Base-by-base conservation (phyloP, 352 stramenopile genomes). In the Phytophthora pisi region DNA sequence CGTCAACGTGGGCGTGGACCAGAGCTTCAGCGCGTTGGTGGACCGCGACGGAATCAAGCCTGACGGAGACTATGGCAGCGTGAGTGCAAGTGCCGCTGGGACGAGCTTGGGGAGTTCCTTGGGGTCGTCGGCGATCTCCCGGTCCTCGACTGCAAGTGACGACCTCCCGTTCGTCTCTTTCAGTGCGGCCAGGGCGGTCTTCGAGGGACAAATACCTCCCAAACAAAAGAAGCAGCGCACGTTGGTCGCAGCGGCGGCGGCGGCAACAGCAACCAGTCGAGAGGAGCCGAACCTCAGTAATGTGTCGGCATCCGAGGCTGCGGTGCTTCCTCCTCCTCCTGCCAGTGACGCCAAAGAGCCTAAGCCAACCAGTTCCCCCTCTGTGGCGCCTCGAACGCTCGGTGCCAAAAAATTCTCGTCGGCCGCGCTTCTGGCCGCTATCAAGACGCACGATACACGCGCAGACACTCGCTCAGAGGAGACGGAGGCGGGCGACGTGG, bases 161-260 rank as follows among this genome's bases (percentile, higher is more conserved):
- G 67, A 75, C 1, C 43, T 76, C 23, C 62, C 74, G 7, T 81
- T 81, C 51, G 58, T 55, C 1, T 81, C 74, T 0, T 75, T 74
- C 50, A 77, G 60, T 18, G 59, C 36, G 18, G 30, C 50, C 26
- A 5, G 66, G 63, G 20, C 57, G 43, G 40, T 40, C 60, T 34
- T 15, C 18, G 11, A 20, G 59, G 23, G 18, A 38, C 20, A 15
- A 49, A 2, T 3, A 31, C 9, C 13, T 13, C 40, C 24, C 11
- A n/a, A 43, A 16, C 38, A 52, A 56, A 13, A 57, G 26, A 49
- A 51, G 15, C 31, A 51, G 16, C 28, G 9, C 16, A 20, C 36
- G 9, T 30, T 47, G 9, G 38, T 36, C 8, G 23, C 47, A 26
- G 36, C 38, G 5, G 5, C 23, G 4, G 5, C 23, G 4, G 36